These are phyloP conservation scores for Populus deltoides DNA, from an alignment of 345 rosid species.

Conservation along the genomic window DNA sequence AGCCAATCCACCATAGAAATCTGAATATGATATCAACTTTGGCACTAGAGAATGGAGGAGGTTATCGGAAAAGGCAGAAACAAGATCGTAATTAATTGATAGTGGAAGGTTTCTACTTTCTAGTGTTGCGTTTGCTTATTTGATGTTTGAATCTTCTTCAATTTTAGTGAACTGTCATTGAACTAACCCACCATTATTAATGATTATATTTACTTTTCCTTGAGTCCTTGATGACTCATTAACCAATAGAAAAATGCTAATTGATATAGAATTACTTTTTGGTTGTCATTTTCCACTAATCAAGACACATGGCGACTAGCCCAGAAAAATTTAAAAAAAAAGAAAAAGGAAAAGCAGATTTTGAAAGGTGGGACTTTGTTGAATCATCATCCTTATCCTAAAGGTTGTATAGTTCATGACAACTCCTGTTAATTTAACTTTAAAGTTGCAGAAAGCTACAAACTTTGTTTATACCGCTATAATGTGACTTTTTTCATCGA, in stretches of 20 bases:
- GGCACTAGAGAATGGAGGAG: not conserved
- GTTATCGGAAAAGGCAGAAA: not conserved
- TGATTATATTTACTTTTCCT: not conserved
- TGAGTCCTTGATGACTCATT: conserved; percentile 32
- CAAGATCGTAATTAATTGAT: not conserved
- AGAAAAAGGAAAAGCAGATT: not conserved
- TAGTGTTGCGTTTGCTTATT: not conserved
- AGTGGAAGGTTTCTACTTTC: not conserved
- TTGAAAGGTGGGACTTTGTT: conserved; percentile 11
- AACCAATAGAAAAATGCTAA: conserved; percentile 35
- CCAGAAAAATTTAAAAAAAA: not conserved
- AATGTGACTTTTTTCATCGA: not conserved
- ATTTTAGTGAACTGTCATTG: conserved; percentile 7
- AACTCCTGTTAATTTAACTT: conserved; percentile 5
- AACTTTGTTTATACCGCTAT: not conserved
- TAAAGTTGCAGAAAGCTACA: conserved; percentile 22
- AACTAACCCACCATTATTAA: conserved; percentile 14
- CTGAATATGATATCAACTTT: not conserved
- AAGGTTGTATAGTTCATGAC: not conserved
- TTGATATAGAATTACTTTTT: not conserved
- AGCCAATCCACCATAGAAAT: conserved; percentile 6
- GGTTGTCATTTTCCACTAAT: conserved; percentile 27
- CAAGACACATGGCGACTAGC: conserved; percentile 17
- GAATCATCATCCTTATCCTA: conserved; percentile 39
- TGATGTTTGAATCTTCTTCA: not conserved